Percentiles rank a stretch among this genome's conserved stretches.
These are phyloP conservation scores for Neurospora crassa DNA, from an alignment of 2,329 filamentous ascomycete genomes.

Conservation along the genomic window DNA sequence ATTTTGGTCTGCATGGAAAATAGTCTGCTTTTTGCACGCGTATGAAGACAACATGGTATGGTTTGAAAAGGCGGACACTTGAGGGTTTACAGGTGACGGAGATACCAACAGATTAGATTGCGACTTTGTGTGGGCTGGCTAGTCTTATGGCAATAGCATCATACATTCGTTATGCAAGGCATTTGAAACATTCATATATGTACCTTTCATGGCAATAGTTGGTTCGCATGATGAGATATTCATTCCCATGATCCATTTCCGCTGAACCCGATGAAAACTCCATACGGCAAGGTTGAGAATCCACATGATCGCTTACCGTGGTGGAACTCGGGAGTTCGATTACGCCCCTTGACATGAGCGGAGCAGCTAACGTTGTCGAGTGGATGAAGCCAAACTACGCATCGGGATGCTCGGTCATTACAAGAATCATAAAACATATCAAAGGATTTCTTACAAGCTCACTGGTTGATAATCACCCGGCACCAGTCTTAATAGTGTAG, in stretches of 20 bases:
- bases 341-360: neutral
- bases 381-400: neutral
- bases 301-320: neutral
- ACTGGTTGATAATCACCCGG: too few species aligned
- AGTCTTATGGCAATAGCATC: neutral
- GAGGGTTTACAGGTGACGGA: neutral
- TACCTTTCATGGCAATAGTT: too few species aligned
- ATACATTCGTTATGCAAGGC: neutral
- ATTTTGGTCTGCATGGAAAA: constrained; percentile 1
- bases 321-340: neutral
- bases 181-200: too few species aligned
- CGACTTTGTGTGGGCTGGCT: neutral
- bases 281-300: neutral
- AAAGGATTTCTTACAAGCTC: neutral
- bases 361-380: neutral
- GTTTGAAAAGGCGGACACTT: neutral
- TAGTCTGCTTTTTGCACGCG: neutral
- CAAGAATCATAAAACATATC: neutral
- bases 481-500: too few species aligned
- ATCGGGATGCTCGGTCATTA: neutral
- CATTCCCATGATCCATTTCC: neutral
- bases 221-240: too few species aligned
- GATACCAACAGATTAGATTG: neutral
- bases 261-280: neutral
- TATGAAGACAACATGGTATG: neutral